A percentile compares a stretch with the other conserved stretches of the same genome.
phyloP scores from a whole-genome alignment of 2,329 filamentous ascomycete genomes.

The Orbilia brochopaga region DNA sequence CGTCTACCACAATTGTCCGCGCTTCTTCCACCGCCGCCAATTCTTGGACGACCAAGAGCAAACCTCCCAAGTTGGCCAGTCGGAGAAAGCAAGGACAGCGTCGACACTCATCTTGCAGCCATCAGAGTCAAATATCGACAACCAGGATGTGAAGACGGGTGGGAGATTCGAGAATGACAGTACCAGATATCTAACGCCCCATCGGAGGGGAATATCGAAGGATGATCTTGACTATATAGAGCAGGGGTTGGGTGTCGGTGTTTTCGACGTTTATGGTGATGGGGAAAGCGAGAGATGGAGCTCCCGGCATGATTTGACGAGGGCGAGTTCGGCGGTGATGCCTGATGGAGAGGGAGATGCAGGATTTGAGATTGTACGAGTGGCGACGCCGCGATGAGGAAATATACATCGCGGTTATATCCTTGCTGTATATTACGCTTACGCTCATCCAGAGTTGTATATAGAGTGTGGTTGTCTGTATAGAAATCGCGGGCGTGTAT shows the following conservation, averaged over 20 bases:
- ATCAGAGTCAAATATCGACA: conserved; percentile 15
- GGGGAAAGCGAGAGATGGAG: conserved; percentile 16
- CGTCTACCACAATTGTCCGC: conserved; percentile 26
- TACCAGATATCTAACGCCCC: neutral
- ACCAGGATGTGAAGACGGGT: neutral
- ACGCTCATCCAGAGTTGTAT: too few relatives aligned
- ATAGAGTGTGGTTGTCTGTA: neutral
- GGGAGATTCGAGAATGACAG: neutral
- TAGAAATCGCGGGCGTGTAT: too few relatives aligned
- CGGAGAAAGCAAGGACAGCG: conserved; percentile 14
- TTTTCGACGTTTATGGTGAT: conserved; percentile 12
- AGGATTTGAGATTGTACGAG: conserved; percentile 23
- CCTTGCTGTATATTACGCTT: too few relatives aligned
- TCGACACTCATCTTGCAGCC: conserved; percentile 9
- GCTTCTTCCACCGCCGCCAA: neutral
- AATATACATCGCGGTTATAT: neutral
- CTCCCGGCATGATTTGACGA: conserved; percentile 33
- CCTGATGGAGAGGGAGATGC: conserved; percentile 27
- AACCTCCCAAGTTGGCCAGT: conserved; percentile 6
- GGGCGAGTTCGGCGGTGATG: conserved; percentile 33
- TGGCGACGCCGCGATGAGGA: neutral
- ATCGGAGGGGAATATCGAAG: conserved; percentile 28
- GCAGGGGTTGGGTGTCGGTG: conserved; percentile 8
- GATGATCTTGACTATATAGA: conserved; percentile 42
- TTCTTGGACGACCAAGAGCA: conserved; percentile 1